phyloP scores from a whole-genome alignment of 2,329 filamentous ascomycete species.

The Didymellaceae sp. region DNA sequence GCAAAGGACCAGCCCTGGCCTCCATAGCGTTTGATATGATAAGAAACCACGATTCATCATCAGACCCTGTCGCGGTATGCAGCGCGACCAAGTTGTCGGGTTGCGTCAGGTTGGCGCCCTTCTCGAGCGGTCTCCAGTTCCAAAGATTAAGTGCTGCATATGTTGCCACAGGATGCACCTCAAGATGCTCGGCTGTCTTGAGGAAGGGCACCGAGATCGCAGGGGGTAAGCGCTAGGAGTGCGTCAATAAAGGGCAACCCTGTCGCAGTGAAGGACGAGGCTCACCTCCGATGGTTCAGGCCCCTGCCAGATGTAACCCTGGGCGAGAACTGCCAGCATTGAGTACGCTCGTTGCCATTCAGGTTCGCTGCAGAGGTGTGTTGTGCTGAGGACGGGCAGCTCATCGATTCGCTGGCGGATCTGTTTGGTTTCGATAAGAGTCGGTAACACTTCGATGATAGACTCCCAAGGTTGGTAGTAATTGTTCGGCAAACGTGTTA shows the following conservation, averaged over 20 bases:
- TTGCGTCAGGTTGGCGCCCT: slow-evolving; percentile 30
- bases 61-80: slow-evolving; percentile 42
- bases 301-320: slow-evolving; percentile 83
- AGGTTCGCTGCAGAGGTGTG: slow-evolving; percentile 73
- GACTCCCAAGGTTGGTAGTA: slow-evolving; percentile 92
- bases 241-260: slow-evolving; percentile 16
- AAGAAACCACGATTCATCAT: slow-evolving; percentile 54
- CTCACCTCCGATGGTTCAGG: slow-evolving; percentile 71
- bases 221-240: slow-evolving; percentile 36
- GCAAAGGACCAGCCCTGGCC: slow-evolving; percentile 55
- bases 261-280: neutral
- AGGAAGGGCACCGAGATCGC: slow-evolving; percentile 42
- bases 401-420: slow-evolving; percentile 74
- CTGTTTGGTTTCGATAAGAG: slow-evolving; percentile 75
- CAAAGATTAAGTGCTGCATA: slow-evolving; percentile 46
- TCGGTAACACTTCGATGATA: slow-evolving; percentile 76
- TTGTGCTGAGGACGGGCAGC: slow-evolving; percentile 76
- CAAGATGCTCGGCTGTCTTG: slow-evolving; percentile 37
- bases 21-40: slow-evolving; percentile 61
- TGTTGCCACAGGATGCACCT: slow-evolving; percentile 43
- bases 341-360: slow-evolving; percentile 85
- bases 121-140: slow-evolving; percentile 39
- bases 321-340: slow-evolving; percentile 73
- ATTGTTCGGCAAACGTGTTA: slow-evolving; percentile 75
- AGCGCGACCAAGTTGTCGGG: slow-evolving; percentile 40